These are phyloP conservation scores for Phytopythium helicoides DNA, from an alignment of 352 stramenopile species.

Conservation along the genomic window DNA sequence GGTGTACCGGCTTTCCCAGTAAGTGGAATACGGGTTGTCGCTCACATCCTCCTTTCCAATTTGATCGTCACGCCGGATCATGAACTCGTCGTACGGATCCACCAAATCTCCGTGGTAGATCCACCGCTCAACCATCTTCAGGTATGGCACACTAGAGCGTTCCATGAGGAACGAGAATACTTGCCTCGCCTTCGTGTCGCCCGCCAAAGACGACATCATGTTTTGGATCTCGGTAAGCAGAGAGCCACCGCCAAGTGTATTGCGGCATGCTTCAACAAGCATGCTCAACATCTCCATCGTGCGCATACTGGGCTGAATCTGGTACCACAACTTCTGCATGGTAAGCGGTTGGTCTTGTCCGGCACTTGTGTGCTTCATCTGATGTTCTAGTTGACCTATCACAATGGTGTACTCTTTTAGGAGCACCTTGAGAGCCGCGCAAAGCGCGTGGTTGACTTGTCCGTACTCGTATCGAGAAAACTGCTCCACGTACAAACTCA, in stretches of 20 bases:
- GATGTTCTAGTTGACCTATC: conserved; percentile 88
- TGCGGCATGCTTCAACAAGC: conserved; percentile 69
- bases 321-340: conserved; percentile 92
- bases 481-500: conserved; percentile 77
- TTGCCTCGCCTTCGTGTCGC: conserved; percentile 72
- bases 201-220: conserved; percentile 74
- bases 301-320: conserved; percentile 88
- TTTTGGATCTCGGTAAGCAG: conserved; percentile 90
- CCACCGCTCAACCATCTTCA: conserved; percentile 90
- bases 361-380: conserved; percentile 33
- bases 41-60: conserved; percentile 82
- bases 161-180: conserved; percentile 87
- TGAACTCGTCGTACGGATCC: conserved; percentile 92
- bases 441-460: conserved; percentile 93
- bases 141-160: conserved; percentile 79
- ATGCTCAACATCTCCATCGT: conserved; percentile 92
- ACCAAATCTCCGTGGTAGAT: conserved; percentile 89
- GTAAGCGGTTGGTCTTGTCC: conserved; percentile 42
- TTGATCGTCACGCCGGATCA: conserved; percentile 81
- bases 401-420: conserved; percentile 94
- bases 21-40: conserved; percentile 88
- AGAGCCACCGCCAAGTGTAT: conserved; percentile 84
- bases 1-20: conserved; percentile 88
- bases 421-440: conserved; percentile 88
- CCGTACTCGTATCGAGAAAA: conserved; percentile 91